phyloP scores from a whole-genome alignment of 2,329 filamentous ascomycete species.

The Xylaria sp. region DNA sequence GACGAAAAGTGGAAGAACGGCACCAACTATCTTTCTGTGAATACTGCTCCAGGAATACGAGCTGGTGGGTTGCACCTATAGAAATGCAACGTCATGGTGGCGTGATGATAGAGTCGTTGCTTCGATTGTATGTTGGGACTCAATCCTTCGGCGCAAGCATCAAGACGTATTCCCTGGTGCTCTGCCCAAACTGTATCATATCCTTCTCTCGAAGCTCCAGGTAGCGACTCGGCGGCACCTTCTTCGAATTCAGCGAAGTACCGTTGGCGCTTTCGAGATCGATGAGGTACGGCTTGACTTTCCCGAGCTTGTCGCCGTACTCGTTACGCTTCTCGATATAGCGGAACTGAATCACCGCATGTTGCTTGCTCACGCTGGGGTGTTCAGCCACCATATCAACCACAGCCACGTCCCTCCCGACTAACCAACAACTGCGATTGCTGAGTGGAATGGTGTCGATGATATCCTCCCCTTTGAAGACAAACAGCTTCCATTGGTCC shows the following conservation, averaged over 20 bases:
- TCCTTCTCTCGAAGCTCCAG: constrained; percentile 90
- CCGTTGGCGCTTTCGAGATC: constrained; percentile 95
- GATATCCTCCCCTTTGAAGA: constrained; percentile 87
- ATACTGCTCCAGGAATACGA: constrained; percentile 2
- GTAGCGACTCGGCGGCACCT: constrained; percentile 79
- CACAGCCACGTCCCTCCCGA: constrained; percentile 83
- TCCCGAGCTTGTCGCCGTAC: constrained; percentile 83
- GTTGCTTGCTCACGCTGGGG: constrained; percentile 93
- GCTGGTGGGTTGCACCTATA: neutral
- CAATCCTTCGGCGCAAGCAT: constrained; percentile 74
- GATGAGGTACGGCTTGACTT: constrained; percentile 87
- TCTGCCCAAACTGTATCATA: constrained; percentile 86
- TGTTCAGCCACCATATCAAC: constrained; percentile 89
- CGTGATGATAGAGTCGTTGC: constrained; percentile 11
- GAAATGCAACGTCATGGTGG: constrained; percentile 4
- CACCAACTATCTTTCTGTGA: neutral
- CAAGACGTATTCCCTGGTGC: constrained; percentile 92
- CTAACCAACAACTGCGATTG: constrained; percentile 85
- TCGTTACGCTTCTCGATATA: constrained; percentile 85
- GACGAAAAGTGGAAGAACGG: neutral
- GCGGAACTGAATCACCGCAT: constrained; percentile 94
- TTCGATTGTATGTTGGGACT: constrained; percentile 26
- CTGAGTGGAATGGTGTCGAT: constrained; percentile 84
- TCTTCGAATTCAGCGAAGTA: constrained; percentile 81
- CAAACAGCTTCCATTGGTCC: constrained; percentile 87